A percentile compares a stretch with the other conserved stretches of the same genome.
Evolutionary conservation across 2,329 filamentous ascomycete genomes (phyloP).

Genomic region (Apiospora saccharicola): DNA sequence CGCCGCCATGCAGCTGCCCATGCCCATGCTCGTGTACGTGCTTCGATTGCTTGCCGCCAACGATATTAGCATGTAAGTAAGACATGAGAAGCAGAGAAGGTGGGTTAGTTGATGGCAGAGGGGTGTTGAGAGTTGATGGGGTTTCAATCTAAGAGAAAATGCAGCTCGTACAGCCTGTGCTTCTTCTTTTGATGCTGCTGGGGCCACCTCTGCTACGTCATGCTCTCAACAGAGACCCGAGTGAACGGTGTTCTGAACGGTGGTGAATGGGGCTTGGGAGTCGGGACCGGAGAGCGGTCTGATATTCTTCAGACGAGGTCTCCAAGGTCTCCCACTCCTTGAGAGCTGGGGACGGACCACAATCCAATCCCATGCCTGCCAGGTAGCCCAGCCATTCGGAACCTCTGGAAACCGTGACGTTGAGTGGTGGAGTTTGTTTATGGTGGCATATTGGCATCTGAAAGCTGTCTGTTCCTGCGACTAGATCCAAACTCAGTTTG

Average conservation of each 20-base stretch:
- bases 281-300: slow-evolving; percentile 3
- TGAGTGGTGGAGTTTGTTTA: neutral
- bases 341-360: neutral
- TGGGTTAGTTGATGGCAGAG: neutral
- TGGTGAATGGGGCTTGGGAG: neutral
- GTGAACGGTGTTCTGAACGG: too few species aligned
- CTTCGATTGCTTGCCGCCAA: neutral
- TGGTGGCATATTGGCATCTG: neutral
- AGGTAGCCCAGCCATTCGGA: slow-evolving; percentile 2
- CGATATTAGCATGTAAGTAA: neutral
- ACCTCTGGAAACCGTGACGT: slow-evolving; percentile 15
- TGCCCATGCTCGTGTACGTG: slow-evolving; percentile 3
- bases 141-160: neutral
- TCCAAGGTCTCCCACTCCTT: neutral
- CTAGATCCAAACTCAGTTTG: slow-evolving; percentile 10
- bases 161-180: neutral
- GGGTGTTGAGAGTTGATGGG: neutral
- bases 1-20: slow-evolving; percentile 7
- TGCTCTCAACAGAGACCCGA: neutral
- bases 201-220: slow-evolving; percentile 3
- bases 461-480: neutral
- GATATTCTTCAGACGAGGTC: slow-evolving; percentile 8
- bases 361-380: neutral
- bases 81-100: slow-evolving; percentile 12
- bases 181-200: neutral